Evolutionary conservation across 192 early-diverging fungal species (phyloP), one percentile per base, ranked within the genome.

Genomic region (Backusella australiensis): DNA sequence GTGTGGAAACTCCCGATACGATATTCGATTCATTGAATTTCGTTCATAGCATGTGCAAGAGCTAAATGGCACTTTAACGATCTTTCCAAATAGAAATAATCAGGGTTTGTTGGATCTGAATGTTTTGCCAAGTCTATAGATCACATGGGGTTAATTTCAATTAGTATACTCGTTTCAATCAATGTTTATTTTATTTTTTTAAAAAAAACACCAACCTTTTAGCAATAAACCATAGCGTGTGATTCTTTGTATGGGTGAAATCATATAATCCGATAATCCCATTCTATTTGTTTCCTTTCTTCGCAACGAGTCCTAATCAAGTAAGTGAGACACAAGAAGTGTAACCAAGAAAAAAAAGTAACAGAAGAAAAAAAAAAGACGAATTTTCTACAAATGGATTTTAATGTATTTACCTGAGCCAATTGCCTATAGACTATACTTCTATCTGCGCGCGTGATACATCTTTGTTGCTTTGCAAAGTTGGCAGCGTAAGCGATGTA

Each of bases 211-310:
- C 56, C 14, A 72, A 77, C 84, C 86, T 80, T 85, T 89, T 52
- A 94, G 81, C 46, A 94, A 77, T 71, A 94, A 76, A 35, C 89
- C 88, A 82, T 94, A 94, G n/a, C 92, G 87, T 3, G 93, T 91
- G 21, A 94, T 89, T 35, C 93, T 86, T 81, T 94, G 93, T 66
- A 94, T 92, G 1, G 93, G 93, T 78, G 92, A 88, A 71, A 94
- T 93, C 79, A 94, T 83, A 76, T 92, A 84, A 74, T 93, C 92
- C 34, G 86, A 85, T 32, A 97, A 81, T 35, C 85, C 88, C 67
- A 94, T 84, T 35, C 86, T 86, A n/a, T 84, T 88, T 9, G 78
- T 86, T 72, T 90, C 85, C 34, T 86, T 88, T 35, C 80, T 83
- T n/a, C 83, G 83, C 11, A 73, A 67, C 15, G 83, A 83, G 38